phyloP scores from a whole-genome alignment of 176 grass and related monocot species.

The Areca catechu region DNA sequence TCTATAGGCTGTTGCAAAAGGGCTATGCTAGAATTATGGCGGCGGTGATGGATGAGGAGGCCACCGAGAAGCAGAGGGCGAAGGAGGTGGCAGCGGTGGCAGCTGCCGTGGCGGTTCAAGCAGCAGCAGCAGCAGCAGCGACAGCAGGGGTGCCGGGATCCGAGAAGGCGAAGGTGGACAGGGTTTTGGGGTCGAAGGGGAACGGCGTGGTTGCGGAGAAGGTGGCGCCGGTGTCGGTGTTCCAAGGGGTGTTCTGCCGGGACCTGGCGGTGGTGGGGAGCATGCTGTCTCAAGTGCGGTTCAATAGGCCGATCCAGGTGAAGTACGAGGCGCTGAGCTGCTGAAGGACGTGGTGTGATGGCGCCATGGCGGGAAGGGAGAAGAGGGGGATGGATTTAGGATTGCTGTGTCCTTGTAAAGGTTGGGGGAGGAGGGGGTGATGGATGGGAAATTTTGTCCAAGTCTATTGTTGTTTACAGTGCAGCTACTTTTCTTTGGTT shows the following conservation, averaged over 20 bases:
- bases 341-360: slow-evolving; percentile 23
- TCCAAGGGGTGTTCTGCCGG: slow-evolving; percentile 90
- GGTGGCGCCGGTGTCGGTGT: slow-evolving; percentile 27
- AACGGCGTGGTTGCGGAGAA: not conserved
- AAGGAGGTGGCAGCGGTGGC: slow-evolving; percentile 16
- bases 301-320: slow-evolving; percentile 48
- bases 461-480: slow-evolving; percentile 18
- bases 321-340: slow-evolving; percentile 91
- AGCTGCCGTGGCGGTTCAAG: not conserved
- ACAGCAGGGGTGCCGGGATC: not conserved
- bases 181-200: not conserved
- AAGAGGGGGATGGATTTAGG: not conserved
- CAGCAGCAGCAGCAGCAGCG: not conserved
- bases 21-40: slow-evolving; percentile 67
- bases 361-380: not conserved
- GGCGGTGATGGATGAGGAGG: slow-evolving; percentile 38
- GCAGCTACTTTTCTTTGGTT: not conserved
- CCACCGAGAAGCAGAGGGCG: slow-evolving; percentile 31
- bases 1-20: slow-evolving; percentile 87
- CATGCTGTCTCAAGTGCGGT: slow-evolving; percentile 48
- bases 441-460: slow-evolving; percentile 47
- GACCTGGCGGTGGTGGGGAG: slow-evolving; percentile 88
- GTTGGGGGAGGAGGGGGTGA: too few relatives aligned
- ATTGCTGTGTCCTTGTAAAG: not conserved
- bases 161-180: not conserved